A percentile compares a stretch with the other conserved stretches of the same genome.
Evolutionary conservation across 805 yeast genomes (phyloP).

Genomic region (Deakozyma indianensis): DNA sequence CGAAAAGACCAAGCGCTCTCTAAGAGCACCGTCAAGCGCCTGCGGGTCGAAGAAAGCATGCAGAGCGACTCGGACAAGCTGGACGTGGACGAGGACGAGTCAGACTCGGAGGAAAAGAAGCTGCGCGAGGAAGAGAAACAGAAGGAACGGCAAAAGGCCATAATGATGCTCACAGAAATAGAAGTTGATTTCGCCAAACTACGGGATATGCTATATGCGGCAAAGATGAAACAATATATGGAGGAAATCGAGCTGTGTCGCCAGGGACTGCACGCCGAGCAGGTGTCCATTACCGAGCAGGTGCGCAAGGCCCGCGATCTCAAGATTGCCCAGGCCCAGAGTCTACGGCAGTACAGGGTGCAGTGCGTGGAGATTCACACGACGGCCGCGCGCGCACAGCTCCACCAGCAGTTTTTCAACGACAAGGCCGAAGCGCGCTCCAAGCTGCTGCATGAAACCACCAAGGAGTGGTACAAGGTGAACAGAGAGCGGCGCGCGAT

Average conservation of each 20-base stretch:
- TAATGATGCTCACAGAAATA: conserved; percentile 59
- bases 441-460: conserved; percentile 53
- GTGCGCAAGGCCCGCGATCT: conserved; percentile 64
- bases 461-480: conserved; percentile 82
- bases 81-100: conserved; percentile 10
- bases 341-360: conserved; percentile 47
- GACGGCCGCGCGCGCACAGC: conserved; percentile 56
- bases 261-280: conserved; percentile 85
- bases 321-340: conserved; percentile 38
- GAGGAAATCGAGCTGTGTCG: conserved; percentile 77
- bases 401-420: conserved; percentile 73
- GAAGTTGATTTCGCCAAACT: conserved; percentile 78
- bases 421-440: conserved; percentile 52
- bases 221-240: conserved; percentile 60
- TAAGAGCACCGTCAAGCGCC: no score
- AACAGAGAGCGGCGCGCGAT: conserved; percentile 75
- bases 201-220: conserved; percentile 74
- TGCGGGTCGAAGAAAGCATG: no score
- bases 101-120: conserved; percentile 11
- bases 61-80: conserved; percentile 7
- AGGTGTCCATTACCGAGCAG: conserved; percentile 53
- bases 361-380: conserved; percentile 73
- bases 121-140: conserved; percentile 20
- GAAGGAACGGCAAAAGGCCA: conserved; percentile 42
- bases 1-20: no score